phyloP scores from a whole-genome alignment of 805 yeast species.

The Candida pseudofarinosa region DNA sequence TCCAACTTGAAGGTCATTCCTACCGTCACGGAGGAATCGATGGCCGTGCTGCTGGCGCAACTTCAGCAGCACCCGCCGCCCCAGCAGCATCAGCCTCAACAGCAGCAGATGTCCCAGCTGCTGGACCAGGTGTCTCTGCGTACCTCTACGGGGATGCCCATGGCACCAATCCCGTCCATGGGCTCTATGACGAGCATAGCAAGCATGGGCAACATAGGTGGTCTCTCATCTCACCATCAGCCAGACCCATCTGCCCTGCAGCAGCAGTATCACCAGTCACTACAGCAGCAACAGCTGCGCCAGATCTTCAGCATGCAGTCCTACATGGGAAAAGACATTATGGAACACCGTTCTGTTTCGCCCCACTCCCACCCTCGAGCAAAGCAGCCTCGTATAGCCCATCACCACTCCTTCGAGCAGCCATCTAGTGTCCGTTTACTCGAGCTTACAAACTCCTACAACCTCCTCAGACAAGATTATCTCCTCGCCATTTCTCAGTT shows the following conservation, averaged over 20 bases:
- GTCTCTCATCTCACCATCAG: conserved; percentile 1
- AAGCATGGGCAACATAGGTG: conserved; percentile 1
- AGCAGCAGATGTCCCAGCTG: conserved; percentile 15
- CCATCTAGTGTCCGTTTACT: conserved; percentile 6
- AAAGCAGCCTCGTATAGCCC: conserved; percentile 8
- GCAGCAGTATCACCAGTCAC: conserved; percentile 9
- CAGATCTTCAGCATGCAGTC: conserved; percentile 1
- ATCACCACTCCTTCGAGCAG: conserved; percentile 13
- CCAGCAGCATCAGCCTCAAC: conserved; percentile 2
- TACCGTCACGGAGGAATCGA: conserved; percentile 1
- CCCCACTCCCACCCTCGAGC: conserved; percentile 1
- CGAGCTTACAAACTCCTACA: conserved; percentile 38
- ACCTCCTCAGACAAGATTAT: conserved; percentile 39
- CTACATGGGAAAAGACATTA: conserved; percentile 4
- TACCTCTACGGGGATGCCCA: conserved; percentile 1
- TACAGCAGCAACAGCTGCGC: conserved; percentile 10
- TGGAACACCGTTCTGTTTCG: conserved; percentile 1
- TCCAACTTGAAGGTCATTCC: conserved; percentile 32
- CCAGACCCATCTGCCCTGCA: conserved; percentile 1
- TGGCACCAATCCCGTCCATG: background rate
- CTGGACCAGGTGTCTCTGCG: conserved; percentile 1
- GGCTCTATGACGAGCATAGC: conserved; percentile 3
- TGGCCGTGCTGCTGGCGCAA: conserved; percentile 1
- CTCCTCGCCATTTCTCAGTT: conserved; percentile 40
- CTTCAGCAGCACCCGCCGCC: conserved; percentile 2